These are phyloP conservation scores for Glycine latifolia DNA, from an alignment of 306 rosid genomes.

Conservation along the genomic window DNA sequence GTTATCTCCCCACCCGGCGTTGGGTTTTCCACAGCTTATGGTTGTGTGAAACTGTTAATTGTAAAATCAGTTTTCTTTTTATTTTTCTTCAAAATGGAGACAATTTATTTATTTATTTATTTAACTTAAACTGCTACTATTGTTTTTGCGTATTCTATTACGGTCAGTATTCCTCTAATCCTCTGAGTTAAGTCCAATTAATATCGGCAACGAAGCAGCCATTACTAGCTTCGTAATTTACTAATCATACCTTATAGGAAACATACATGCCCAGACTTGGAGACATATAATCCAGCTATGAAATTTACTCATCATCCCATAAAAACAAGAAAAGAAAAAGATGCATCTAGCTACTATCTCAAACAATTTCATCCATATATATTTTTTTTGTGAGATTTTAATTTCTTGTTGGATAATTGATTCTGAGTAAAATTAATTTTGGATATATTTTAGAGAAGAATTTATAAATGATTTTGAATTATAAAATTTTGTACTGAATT, in stretches of 20 bases:
- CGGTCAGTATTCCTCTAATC: not conserved
- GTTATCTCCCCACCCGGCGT: conserved; percentile 69
- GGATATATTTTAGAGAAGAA: no score
- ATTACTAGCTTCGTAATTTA: not conserved
- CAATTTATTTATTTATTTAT: not conserved
- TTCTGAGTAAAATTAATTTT: no score
- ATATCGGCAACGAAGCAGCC: not conserved
- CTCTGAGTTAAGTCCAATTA: not conserved
- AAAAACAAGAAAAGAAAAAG: not conserved
- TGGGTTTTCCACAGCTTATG: conserved; percentile 73
- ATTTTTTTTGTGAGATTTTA: no score
- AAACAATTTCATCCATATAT: no score
- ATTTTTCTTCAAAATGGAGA: not conserved
- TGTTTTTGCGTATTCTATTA: not conserved
- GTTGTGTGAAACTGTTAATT: conserved; percentile 53
- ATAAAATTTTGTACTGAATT: no score
- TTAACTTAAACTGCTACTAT: not conserved
- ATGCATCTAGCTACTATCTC: not conserved
- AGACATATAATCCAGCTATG: not conserved
- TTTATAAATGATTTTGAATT: no score
- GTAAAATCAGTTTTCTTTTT: not conserved
- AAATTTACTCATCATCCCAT: not conserved
- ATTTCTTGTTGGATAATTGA: no score
- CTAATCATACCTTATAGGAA: no score
- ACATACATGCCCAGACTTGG: not conserved